Base-by-base conservation (phyloP, 2,329 filamentous ascomycete genomes). In the Chaetomium sp. region DNA sequence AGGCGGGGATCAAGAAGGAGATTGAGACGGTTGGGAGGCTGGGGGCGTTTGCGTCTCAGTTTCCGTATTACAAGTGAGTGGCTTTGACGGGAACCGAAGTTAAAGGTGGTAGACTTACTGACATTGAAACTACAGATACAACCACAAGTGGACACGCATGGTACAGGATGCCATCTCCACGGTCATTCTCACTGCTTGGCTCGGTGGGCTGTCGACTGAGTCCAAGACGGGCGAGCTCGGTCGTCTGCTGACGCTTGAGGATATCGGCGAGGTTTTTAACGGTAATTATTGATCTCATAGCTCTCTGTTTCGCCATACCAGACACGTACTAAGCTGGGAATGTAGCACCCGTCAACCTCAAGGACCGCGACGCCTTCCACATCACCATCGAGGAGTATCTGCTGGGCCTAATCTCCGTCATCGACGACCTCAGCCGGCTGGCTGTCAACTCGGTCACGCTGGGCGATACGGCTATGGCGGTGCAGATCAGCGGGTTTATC, bases 361-460 rank as follows among this genome's bases (percentile, higher is more conserved):
- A 95, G 71, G 87, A 92, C 66, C 78, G 81, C 59, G 92, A 97
- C 69, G 82, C 85, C 50, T 99, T 99, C 79, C 94, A 99, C 71
- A 79, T 99, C 66, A 95, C 91, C 44, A 92, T 97, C 65, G 94
- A 99, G 73, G 94, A 99, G 73, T 99, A 99, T 72, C 85, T 99
- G 32, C 85, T 95, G 57, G 86, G 90, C 11, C 79, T 97, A 57
- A 92, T 94, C 56, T 84, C 86, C 58, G 82, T 97, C 57, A 88
- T 94, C 41, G 91, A 96, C 67, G 94, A 99, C 74, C 81, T 99
- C 66, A 81, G 88, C 58, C 89, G 92, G 43, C 82, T 99, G 56
- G 91, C 94, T 37, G 89, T 94, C 72, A 99, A 99, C 74, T 87
- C 89, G 5, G 94, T 99, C 62, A 96, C 92, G 0, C 77, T 96